Conservation (phyloP, 257 asterid species). For the Solanum medicagineum region DNA sequence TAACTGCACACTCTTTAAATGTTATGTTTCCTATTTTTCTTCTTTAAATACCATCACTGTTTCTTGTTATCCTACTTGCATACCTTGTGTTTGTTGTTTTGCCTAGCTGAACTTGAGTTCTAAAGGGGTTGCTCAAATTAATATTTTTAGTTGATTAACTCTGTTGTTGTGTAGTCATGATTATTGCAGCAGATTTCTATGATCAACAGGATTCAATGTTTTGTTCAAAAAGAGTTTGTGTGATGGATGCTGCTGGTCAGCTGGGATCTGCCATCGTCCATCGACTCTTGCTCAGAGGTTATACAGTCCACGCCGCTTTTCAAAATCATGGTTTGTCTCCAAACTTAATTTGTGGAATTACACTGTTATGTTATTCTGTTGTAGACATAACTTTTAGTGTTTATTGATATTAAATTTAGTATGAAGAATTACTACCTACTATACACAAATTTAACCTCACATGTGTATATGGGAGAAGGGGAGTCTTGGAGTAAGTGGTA, state of each 20-base stretch:
- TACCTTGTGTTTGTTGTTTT: background rate
- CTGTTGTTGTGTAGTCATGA: background rate
- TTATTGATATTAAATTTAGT: background rate
- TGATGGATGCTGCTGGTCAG: slow-evolving; percentile 81
- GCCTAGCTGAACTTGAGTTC: background rate
- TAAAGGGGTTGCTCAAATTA: background rate
- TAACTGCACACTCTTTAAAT: slow-evolving; percentile 44
- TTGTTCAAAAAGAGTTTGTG: slow-evolving; percentile 46
- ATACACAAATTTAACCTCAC: background rate
- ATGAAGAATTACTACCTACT: background rate
- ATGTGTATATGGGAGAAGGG: background rate
- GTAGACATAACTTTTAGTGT: background rate
- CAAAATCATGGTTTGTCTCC: slow-evolving; percentile 33
- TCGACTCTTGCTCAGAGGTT: slow-evolving; percentile 62
- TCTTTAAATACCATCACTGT: background rate
- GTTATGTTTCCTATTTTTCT: slow-evolving; percentile 1
- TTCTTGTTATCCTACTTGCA: background rate
- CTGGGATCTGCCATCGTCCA: slow-evolving; percentile 66
- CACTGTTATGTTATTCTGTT: background rate
- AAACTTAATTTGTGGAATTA: background rate
- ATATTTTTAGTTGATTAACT: background rate
- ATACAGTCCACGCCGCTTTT: slow-evolving; percentile 83
- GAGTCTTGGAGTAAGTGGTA: too few species aligned
- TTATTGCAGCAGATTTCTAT: background rate
- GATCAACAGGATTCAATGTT: background rate